Conservation (phyloP, 805 yeast species). For the Sporopachydermia quercuum region DNA sequence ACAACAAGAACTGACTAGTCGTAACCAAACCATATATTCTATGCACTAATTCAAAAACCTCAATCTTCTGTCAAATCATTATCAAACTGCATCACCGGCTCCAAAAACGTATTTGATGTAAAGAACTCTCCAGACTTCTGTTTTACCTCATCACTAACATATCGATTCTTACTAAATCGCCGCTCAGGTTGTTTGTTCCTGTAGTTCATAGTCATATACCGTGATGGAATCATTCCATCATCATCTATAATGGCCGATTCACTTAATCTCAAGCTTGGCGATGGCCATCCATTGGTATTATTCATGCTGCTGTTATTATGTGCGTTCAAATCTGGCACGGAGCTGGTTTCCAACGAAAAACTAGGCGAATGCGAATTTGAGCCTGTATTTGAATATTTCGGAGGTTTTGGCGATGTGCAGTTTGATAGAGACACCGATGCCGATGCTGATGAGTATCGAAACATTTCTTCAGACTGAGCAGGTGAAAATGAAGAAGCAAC, state of each 20-base stretch:
- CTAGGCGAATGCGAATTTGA: too few species aligned
- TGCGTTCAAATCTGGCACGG: neutral
- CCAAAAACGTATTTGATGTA: neutral
- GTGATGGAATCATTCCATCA: neutral
- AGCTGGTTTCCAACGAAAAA: too few species aligned
- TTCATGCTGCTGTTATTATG: too few species aligned
- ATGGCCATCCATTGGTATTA: neutral
- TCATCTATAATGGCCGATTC: neutral
- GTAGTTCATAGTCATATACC: neutral
- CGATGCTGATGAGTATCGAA: neutral
- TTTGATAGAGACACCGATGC: neutral
- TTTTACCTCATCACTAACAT: neutral
- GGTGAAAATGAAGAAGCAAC: too few species aligned
- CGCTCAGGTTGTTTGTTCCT: neutral
- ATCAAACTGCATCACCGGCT: neutral
- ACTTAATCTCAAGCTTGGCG: neutral
- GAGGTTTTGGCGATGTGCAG: conserved; percentile 1
- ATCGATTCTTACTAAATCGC: neutral
- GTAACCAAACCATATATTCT: too few species aligned
- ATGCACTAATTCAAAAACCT: too few species aligned
- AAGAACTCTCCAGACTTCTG: neutral
- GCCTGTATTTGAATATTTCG: too few species aligned
- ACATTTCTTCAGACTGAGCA: too few species aligned
- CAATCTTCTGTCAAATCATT: neutral
- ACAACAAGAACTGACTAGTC: too few species aligned